Evolutionary conservation across 1,284 basidiomycete genomes (phyloP), one percentile per base, ranked within the genome.

Genomic region (Marasmius sp.): DNA sequence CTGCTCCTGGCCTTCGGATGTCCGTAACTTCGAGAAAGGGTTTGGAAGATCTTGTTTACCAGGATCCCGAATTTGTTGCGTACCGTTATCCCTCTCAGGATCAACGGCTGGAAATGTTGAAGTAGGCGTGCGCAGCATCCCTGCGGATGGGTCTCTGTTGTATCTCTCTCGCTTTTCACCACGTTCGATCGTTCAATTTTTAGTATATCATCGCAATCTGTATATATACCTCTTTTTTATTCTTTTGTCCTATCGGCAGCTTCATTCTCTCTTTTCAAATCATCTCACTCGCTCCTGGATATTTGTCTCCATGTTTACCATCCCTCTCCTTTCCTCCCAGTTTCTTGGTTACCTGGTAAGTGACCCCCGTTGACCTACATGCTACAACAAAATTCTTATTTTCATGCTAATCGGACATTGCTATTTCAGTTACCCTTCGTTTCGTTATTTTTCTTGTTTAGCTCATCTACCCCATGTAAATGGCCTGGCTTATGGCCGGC

Each of bases 61-160:
- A 91, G 74, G 90, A 92, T 70, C 75, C 85, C 2, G 88, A 93
- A 34, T 93, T 93, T 69, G 86, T 93, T 63, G 90, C 91, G 3
- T 93, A 93, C 72, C 85, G 91, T 43, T 93, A 93, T 73, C 92
- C 92, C 9, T 92, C 89, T 12, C 84, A 81, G 64, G 87, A 89
- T 65, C 85, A 89, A 63, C 80, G 76, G 59, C 75, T 84, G 63
- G 85, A 87, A 70, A 76, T 89, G 51, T 66, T 88, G 3, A 54
- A 36, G 37, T 54, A 54, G 52, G 12, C 34, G 12, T 9, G 33
- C 12, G 12, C 11, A 33, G 12, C 52, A 16, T 37, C n/a, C 1
- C 10, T 18, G n/a, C n/a, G 52, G 3, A 38, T 58, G 33, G 11
- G 12, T 58, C 18, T 2, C 20, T 36, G 20, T 48, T 49, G 36